phyloP scores from a whole-genome alignment of 345 rosid genomes.

The Viola odorata region DNA sequence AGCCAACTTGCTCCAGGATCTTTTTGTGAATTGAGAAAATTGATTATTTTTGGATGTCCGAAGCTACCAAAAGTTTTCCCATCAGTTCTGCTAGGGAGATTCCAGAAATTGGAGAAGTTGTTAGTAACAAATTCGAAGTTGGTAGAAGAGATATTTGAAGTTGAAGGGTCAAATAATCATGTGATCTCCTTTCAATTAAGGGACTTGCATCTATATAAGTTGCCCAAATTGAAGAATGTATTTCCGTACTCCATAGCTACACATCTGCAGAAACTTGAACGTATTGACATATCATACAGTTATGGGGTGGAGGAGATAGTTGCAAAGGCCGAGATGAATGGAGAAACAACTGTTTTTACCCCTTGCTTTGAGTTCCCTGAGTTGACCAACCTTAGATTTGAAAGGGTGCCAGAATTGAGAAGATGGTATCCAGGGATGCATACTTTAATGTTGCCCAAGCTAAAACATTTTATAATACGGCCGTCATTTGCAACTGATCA shows the following conservation, averaged over 20 bases:
- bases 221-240: constrained; percentile 3
- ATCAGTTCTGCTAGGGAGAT: neutral
- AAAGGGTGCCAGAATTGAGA: neutral
- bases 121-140: neutral
- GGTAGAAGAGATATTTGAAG: constrained; percentile 10
- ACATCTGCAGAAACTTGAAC: constrained; percentile 8
- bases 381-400: neutral
- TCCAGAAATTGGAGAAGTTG: constrained; percentile 3
- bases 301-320: constrained; percentile 18
- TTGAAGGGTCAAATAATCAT: neutral
- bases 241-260: constrained; percentile 15
- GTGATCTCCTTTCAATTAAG: neutral
- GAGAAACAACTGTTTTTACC: neutral
- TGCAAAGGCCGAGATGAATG: constrained; percentile 2
- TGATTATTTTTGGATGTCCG: neutral
- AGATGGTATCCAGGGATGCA: neutral
- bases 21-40: neutral
- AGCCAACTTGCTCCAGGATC: neutral
- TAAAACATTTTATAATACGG: too few relatives aligned
- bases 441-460: neutral
- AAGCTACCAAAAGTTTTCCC: constrained; percentile 12
- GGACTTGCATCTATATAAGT: neutral
- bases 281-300: constrained; percentile 6
- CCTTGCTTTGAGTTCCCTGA: constrained; percentile 7
- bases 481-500: constrained; percentile 5